Evolutionary conservation across 2,329 filamentous ascomycete genomes (phyloP).

Genomic region (Exophiala aquamarina): DNA sequence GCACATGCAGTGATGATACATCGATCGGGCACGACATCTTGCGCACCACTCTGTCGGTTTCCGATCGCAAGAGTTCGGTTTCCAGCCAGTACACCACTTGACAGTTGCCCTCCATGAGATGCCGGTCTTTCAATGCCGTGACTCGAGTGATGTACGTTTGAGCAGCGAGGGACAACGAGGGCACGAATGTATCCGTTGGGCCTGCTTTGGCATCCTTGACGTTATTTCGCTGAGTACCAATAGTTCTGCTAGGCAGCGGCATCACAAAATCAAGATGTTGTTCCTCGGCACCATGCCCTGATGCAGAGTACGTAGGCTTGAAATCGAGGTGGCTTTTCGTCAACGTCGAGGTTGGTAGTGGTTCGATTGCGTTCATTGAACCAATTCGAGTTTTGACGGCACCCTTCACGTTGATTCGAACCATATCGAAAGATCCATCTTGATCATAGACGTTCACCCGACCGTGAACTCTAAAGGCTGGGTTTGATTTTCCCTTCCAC

Average conservation of each 20-base stretch:
- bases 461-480: constrained; percentile 14
- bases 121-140: constrained; percentile 17
- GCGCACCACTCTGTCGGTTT: constrained; percentile 11
- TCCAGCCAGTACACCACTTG: constrained; percentile 22
- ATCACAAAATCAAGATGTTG: constrained; percentile 21
- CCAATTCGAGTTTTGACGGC: constrained; percentile 18
- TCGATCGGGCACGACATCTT: constrained; percentile 19
- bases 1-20: constrained; percentile 14
- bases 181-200: constrained; percentile 10
- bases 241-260: constrained; percentile 9
- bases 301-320: constrained; percentile 19
- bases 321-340: constrained; percentile 14
- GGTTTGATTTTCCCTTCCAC: constrained; percentile 6
- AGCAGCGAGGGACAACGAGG: constrained; percentile 18
- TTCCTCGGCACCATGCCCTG: constrained; percentile 12
- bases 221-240: background rate
- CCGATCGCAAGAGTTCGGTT: constrained; percentile 17
- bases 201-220: constrained; percentile 1
- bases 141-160: constrained; percentile 21
- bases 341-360: constrained; percentile 11
- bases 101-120: constrained; percentile 20
- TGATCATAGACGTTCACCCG: constrained; percentile 15
- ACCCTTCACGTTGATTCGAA: constrained; percentile 16
- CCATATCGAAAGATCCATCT: constrained; percentile 18
- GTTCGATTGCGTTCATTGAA: constrained; percentile 11